phyloP scores from a whole-genome alignment of 257 asterid species.

The Schizonepeta tenuifolia region DNA sequence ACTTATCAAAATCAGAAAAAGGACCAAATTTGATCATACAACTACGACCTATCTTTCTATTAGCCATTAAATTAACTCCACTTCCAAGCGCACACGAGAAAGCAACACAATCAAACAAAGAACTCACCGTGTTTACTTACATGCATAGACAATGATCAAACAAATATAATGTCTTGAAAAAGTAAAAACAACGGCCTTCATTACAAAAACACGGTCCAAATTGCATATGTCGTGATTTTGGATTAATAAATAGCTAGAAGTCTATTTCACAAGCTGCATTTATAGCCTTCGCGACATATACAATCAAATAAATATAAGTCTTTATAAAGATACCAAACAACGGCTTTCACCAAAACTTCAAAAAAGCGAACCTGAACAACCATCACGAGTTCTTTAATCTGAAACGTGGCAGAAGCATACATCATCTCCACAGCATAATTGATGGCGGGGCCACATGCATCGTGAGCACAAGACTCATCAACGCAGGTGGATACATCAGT shows the following conservation, averaged over 20 bases:
- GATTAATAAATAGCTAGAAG: background rate
- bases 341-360: background rate
- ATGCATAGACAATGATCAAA: conserved; percentile 1
- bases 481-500: conserved; percentile 80
- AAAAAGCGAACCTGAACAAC: conserved; percentile 62
- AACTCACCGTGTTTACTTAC: background rate
- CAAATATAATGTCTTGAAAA: background rate
- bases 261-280: background rate
- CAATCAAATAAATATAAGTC: background rate
- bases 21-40: background rate
- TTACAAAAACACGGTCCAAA: background rate
- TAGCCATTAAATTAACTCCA: background rate
- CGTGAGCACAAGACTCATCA: conserved; percentile 75
- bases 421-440: conserved; percentile 77
- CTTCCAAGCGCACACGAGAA: background rate
- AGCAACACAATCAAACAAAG: background rate
- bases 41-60: background rate
- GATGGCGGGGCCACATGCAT: conserved; percentile 88
- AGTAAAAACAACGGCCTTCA: too few species aligned
- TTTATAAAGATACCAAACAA: background rate
- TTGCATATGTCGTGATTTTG: background rate
- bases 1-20: conserved; percentile 11
- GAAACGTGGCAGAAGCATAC: conserved; percentile 80
- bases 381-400: conserved; percentile 76
- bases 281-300: background rate